A percentile compares a stretch with the other conserved stretches of the same genome.
These are phyloP conservation scores for Botrytis aclada DNA, from an alignment of 2,329 filamentous ascomycete genomes.

Conservation along the genomic window DNA sequence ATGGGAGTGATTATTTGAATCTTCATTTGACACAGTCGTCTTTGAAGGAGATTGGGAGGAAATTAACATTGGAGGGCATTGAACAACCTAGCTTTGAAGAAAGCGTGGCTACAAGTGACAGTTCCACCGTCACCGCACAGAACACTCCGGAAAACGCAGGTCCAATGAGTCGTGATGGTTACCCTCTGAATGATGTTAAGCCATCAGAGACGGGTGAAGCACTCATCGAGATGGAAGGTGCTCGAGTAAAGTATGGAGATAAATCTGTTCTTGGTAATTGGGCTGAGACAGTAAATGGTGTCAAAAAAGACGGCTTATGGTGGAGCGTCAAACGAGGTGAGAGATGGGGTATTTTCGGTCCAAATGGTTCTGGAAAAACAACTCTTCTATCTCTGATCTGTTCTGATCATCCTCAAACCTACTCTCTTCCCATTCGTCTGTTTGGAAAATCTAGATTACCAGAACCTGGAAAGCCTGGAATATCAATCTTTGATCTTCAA, in stretches of 20 bases:
- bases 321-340: slow-evolving; percentile 84
- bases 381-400: slow-evolving; percentile 89
- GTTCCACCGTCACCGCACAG: no score
- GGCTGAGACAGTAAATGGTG: slow-evolving; percentile 55
- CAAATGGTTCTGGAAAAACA: slow-evolving; percentile 94
- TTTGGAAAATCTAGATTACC: slow-evolving; percentile 83
- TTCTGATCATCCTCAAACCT: slow-evolving; percentile 93
- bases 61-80: slow-evolving; percentile 33
- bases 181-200: slow-evolving; percentile 24
- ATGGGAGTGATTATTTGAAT: slow-evolving; percentile 19
- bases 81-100: slow-evolving; percentile 20
- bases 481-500: slow-evolving; percentile 93
- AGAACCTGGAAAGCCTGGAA: slow-evolving; percentile 60
- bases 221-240: slow-evolving; percentile 83
- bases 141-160: not conserved
- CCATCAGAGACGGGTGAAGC: slow-evolving; percentile 55
- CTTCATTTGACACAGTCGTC: slow-evolving; percentile 28
- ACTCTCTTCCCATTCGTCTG: slow-evolving; percentile 79
- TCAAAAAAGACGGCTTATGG: slow-evolving; percentile 58
- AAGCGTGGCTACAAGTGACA: not conserved
- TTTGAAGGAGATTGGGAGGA: slow-evolving; percentile 33
- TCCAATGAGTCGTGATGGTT: slow-evolving; percentile 30
- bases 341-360: slow-evolving; percentile 88
- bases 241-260: slow-evolving; percentile 74
- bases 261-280: slow-evolving; percentile 80